Evolutionary conservation across 1,284 basidiomycete genomes (phyloP).

Genomic region (Boletus semigastroideus): DNA sequence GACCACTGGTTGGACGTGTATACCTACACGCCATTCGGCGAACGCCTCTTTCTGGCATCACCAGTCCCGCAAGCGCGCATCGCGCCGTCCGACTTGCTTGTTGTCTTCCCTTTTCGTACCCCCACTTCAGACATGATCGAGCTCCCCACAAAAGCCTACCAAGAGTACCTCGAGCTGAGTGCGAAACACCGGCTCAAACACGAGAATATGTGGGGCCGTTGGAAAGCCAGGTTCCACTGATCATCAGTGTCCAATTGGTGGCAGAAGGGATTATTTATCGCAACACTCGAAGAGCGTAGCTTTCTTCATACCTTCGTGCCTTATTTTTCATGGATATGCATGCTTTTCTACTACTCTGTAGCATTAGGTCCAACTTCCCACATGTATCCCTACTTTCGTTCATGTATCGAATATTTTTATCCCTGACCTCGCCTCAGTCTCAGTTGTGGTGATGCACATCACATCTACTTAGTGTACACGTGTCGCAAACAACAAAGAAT

Average conservation of each 20-base stretch:
- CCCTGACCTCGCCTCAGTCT: not conserved
- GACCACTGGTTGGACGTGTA: constrained; percentile 64
- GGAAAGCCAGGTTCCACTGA: constrained; percentile 37
- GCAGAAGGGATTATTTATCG: too few species aligned
- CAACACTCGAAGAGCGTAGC: not conserved
- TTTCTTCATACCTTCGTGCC: constrained; percentile 7
- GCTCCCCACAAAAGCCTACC: constrained; percentile 53
- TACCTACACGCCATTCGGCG: constrained; percentile 59
- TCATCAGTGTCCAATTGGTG: not conserved
- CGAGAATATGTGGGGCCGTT: constrained; percentile 53
- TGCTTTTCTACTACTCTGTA: constrained; percentile 21
- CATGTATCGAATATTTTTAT: constrained; percentile 20
- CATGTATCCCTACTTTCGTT: constrained; percentile 25
- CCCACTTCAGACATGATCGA: constrained; percentile 57
- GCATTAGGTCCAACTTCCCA: constrained; percentile 19
- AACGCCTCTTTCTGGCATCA: constrained; percentile 59
- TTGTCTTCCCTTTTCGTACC: constrained; percentile 47
- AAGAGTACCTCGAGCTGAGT: constrained; percentile 52
- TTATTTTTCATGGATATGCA: constrained; percentile 9
- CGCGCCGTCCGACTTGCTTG: constrained; percentile 51
- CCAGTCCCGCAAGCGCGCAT: constrained; percentile 60
- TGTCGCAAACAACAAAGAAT: constrained; percentile 5
- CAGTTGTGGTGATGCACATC: not conserved
- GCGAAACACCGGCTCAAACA: constrained; percentile 48
- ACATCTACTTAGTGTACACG: not conserved